Evolutionary conservation across 495 filamentous ascomycete genomes (phyloP).

Genomic region (Penicillium taxi): DNA sequence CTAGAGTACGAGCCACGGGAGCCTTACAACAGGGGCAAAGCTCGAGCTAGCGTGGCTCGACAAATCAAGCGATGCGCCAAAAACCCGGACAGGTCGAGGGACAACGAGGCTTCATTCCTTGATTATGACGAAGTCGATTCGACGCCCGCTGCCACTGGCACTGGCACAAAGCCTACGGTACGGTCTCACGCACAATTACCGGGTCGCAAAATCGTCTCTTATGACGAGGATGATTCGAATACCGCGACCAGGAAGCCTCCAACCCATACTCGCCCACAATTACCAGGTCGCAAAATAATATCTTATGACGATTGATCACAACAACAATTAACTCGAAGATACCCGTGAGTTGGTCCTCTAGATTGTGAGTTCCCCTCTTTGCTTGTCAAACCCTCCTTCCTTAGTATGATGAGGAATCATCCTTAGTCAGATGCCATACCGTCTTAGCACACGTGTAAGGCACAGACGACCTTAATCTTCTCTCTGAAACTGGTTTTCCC

Average conservation of each 20-base stretch:
- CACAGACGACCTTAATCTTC: conserved; percentile 22
- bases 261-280: neutral
- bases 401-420: conserved; percentile 41
- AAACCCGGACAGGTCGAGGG: neutral
- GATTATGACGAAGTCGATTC: no score
- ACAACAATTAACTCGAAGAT: neutral
- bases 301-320: conserved; percentile 34
- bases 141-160: no score
- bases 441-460: conserved; percentile 30
- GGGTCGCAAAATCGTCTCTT: no score
- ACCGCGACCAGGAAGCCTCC: neutral
- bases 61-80: neutral
- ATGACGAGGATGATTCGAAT: conserved; percentile 6
- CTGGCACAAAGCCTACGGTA: no score
- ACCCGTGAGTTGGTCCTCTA: neutral
- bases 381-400: neutral
- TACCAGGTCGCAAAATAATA: conserved; percentile 26
- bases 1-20: no score
- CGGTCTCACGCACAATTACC: no score
- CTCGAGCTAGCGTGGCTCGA: neutral
- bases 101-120: no score
- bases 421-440: conserved; percentile 43
- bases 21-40: neutral
- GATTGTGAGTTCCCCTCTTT: neutral
- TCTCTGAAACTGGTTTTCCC: conserved; percentile 11